A percentile compares a stretch with the other conserved stretches of the same genome.
Conservation (phyloP, 306 rosid genomes). For the Vachellia pachyceras region DNA sequence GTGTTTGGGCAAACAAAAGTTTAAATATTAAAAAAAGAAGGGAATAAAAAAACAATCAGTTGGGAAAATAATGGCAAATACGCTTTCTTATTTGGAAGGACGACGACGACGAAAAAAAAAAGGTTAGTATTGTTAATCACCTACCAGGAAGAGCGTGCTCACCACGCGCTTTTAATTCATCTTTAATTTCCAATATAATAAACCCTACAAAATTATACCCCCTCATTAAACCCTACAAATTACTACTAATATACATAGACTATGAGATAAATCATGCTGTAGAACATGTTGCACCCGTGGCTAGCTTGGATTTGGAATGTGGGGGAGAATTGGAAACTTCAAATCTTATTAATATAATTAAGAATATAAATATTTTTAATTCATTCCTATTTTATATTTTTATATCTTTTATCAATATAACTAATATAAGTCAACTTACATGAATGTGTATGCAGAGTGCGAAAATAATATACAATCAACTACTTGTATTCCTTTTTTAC, state of each 20-base stretch:
- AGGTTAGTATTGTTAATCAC: constrained; percentile 29
- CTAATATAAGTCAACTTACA: no score
- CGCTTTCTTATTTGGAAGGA: constrained; percentile 45
- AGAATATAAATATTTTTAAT: no score
- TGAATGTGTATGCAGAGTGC: no score
- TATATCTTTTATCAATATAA: no score
- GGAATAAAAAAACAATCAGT: constrained; percentile 42
- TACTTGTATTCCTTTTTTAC: no score
- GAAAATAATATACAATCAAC: no score
- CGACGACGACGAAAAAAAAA: constrained; percentile 27
- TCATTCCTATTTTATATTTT: no score
- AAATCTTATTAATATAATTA: no score
- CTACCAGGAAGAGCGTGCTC: constrained; percentile 45
- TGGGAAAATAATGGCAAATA: constrained; percentile 41
- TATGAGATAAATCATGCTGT: not conserved
- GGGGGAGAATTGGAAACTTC: no score
- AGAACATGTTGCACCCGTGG: no score
- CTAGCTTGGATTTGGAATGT: no score
- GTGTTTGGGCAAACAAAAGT: constrained; percentile 54
- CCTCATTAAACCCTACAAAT: no score
- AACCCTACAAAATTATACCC: not conserved
- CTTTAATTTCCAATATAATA: not conserved
- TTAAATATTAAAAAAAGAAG: constrained; percentile 49
- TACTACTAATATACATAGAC: not conserved
- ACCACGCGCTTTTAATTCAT: constrained; percentile 39